phyloP scores from a whole-genome alignment of 2,329 filamentous ascomycete species.

The Colletotrichum costaricense region DNA sequence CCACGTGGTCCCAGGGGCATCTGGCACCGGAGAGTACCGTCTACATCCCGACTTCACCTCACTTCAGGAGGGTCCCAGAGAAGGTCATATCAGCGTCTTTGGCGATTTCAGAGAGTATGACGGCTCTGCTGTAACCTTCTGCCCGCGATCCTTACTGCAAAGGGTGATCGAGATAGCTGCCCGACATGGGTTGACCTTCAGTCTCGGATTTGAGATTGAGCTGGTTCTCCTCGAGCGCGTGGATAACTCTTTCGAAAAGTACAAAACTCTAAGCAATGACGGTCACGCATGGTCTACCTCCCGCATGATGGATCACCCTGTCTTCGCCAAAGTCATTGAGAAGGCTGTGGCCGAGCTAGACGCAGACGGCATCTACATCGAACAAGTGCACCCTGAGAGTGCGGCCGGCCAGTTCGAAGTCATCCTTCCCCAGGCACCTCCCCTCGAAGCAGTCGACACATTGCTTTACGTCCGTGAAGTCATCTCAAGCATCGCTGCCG shows the following conservation, averaged over 20 bases:
- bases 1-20: constrained; percentile 60
- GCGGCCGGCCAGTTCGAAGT: constrained; percentile 83
- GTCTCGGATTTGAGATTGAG: constrained; percentile 86
- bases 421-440: constrained; percentile 71
- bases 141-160: constrained; percentile 74
- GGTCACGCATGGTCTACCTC: constrained; percentile 80
- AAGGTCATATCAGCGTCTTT: constrained; percentile 73
- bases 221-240: constrained; percentile 74
- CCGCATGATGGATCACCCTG: constrained; percentile 69
- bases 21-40: constrained; percentile 72
- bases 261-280: constrained; percentile 60
- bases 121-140: constrained; percentile 63
- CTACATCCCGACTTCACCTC: constrained; percentile 74
- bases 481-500: constrained; percentile 72
- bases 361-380: constrained; percentile 71
- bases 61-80: constrained; percentile 67
- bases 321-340: constrained; percentile 68
- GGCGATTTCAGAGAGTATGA: constrained; percentile 72
- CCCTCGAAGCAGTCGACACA: constrained; percentile 76
- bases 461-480: constrained; percentile 78
- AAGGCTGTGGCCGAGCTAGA: constrained; percentile 73
- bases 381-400: constrained; percentile 81
- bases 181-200: constrained; percentile 65
- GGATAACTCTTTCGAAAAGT: constrained; percentile 44
- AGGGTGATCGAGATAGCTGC: constrained; percentile 63